Conservation (phyloP, 2,329 filamentous ascomycete genomes). For the Onygenales sp. region DNA sequence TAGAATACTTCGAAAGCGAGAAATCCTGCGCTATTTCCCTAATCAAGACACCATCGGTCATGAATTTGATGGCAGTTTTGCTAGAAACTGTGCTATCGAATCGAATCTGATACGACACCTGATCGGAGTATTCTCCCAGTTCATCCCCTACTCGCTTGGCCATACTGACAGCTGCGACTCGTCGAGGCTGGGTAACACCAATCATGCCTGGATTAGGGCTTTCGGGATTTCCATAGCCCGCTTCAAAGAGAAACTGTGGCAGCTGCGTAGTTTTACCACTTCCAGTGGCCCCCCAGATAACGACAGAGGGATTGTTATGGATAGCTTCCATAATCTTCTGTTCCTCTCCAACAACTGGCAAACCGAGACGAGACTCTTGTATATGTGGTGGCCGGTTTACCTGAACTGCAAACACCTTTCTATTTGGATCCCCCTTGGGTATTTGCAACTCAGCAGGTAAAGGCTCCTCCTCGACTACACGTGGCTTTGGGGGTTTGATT, state of each 20-base stretch:
- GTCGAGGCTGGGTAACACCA: constrained; percentile 84
- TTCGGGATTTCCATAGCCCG: constrained; percentile 71
- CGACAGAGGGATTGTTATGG: constrained; percentile 78
- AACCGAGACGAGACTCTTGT: constrained; percentile 64
- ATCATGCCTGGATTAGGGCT: constrained; percentile 85
- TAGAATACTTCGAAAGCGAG: constrained; percentile 78
- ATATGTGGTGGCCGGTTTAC: constrained; percentile 63
- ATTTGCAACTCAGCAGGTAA: constrained; percentile 30
- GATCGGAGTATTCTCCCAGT: constrained; percentile 63
- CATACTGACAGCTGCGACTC: constrained; percentile 95
- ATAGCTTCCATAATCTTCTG: constrained; percentile 98
- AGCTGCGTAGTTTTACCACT: constrained; percentile 97
- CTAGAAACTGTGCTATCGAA: constrained; percentile 77
- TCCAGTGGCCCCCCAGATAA: constrained; percentile 90
- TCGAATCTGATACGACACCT: constrained; percentile 86
- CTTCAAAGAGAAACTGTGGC: constrained; percentile 90
- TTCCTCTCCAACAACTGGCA: constrained; percentile 90
- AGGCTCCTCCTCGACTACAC: constrained; percentile 30
- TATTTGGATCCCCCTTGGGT: constrained; percentile 35
- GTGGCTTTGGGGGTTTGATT: constrained; percentile 22
- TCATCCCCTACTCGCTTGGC: constrained; percentile 84
- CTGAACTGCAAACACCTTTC: constrained; percentile 67
- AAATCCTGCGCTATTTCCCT: constrained; percentile 89
- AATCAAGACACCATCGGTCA: constrained; percentile 94
- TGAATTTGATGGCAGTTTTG: constrained; percentile 91